These are phyloP conservation scores for Ogataea allantospora DNA, from an alignment of 805 yeast genomes.

Conservation along the genomic window DNA sequence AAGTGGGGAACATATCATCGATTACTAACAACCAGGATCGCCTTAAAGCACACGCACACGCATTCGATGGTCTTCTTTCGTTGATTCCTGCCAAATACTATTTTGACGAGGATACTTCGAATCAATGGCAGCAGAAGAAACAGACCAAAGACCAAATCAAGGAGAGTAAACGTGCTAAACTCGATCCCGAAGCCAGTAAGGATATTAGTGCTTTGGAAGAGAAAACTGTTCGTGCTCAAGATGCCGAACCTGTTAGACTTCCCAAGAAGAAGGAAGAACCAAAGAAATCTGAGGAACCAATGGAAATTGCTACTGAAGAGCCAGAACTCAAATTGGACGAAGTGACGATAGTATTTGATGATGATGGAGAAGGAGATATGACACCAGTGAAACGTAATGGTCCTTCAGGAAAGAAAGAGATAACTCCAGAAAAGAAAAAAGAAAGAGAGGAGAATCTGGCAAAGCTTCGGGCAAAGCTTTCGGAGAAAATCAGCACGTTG, in stretches of 20 bases:
- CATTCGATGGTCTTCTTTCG: constrained; percentile 86
- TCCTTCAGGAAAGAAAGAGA: constrained; percentile 24
- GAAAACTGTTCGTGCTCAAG: constrained; percentile 50
- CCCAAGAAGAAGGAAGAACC: constrained; percentile 27
- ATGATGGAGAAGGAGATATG: constrained; percentile 30
- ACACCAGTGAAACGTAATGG: constrained; percentile 2
- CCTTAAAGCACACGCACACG: constrained; percentile 70
- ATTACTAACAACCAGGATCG: constrained; percentile 50
- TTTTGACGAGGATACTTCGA: constrained; percentile 84
- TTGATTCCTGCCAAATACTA: constrained; percentile 93
- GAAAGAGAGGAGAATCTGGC: constrained; percentile 54
- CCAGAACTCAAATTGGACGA: background rate
- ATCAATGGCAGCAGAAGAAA: constrained; percentile 89
- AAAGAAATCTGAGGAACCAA: too few species aligned
- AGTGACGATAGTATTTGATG: background rate
- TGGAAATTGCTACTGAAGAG: constrained; percentile 32
- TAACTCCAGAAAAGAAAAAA: constrained; percentile 48
- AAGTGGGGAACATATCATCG: background rate
- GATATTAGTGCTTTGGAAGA: constrained; percentile 59
- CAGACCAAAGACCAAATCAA: constrained; percentile 62
- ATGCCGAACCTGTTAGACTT: constrained; percentile 49
- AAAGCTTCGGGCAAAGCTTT: constrained; percentile 74
- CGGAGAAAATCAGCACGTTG: constrained; percentile 65
- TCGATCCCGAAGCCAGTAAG: constrained; percentile 62
- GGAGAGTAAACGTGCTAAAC: constrained; percentile 62